Evolutionary conservation across 805 yeast genomes (phyloP), one percentile per base, ranked within the genome.

Genomic region (Yarrowia yakushimensis): DNA sequence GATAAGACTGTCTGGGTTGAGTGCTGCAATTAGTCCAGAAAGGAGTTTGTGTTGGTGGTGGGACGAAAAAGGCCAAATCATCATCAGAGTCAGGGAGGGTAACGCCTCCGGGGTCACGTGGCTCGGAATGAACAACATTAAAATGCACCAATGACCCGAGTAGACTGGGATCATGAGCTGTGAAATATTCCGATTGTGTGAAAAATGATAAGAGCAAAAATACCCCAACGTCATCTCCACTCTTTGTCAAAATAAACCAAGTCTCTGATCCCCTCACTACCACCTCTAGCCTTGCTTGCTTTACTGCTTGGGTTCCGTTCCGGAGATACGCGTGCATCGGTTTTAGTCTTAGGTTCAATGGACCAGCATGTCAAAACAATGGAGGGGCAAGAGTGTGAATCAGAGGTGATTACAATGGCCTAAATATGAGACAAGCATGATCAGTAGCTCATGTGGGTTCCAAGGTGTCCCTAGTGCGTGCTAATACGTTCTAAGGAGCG

Each of bases 31-130:
- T 41, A 39, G 46, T 41, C 61, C 46, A 41, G 39, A 55, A 55
- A 55, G 61, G 61, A 55, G 61, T 55, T 55, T 55, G 61, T 55
- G 61, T 55, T 52, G 60, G 52, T 20, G 20, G 61, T 39, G 48
- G 46, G 48, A 39, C 39, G 61, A 55, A 55, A 55, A 55, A 55
- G 61, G 61, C 61, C 61, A 55, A 55, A 55, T 55, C 61, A 55
- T 41, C 61, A 55, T 55, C 61, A 39, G 30, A 39, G 48, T 31
- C 37, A 39, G 39, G 61, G 48, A 39, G 61, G 61, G 61, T 55
- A 55, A 55, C 59, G 12, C 33, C 25, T 7, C 27, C 12, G 13
- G 18, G 37, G 59, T 52, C 59, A 52, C 59, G 59, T 52, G 55
- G 43, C 43, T 52, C n/a, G 13, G 31, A 18, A 25, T 23, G 43